Base-by-base conservation (phyloP, 257 asterid genomes). In the Capsicum rhomboideum region DNA sequence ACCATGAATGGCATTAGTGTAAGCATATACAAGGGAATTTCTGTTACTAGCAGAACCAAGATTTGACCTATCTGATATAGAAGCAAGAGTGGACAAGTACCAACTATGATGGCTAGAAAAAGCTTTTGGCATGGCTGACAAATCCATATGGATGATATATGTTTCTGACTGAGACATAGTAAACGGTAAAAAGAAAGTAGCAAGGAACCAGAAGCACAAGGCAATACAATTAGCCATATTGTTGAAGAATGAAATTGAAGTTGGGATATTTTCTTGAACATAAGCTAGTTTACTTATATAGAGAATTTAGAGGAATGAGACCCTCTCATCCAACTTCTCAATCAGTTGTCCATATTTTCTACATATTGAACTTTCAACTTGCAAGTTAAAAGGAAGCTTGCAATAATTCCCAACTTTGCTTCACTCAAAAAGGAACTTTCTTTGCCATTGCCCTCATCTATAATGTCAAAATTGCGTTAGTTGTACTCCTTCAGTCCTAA, bases 101-200 rank as follows among this genome's bases (percentile, higher is more conserved):
- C 98, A 94, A 55, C 64, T 53, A 14, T 91, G 93, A 87, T 94
- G 94, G 52, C 87, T 87, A 26, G 96, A 86, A 81, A 91, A 94
- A 46, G 94, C 90, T 86, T 87, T 91, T 75, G 97, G 98, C 97
- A 93, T 93, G 85, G 90, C 75, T 67, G 93, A 82, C 59, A 85
- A 83, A 53, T 94, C 96, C 97, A 94, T 94, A 82, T 93, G 93
- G 86, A 94, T 80, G 82, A 94, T 89, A 64, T 93, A 94, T 68
- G 91, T 90, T 67, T 92, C 91, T 14, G 84, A 61, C 11, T 89
- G 82, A 17, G 93, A 90, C 4, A 28, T 86, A 83, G 55, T 83
- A 75, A 86, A 83, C 31, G 53, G 50, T 17, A 82, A 14, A 14
- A 46, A 21, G 11, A 85, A 28, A 23, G 79, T 40, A 26, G 80